phyloP scores from a whole-genome alignment of 108 stramenopile genomes.

The Cyclotella atomus region DNA sequence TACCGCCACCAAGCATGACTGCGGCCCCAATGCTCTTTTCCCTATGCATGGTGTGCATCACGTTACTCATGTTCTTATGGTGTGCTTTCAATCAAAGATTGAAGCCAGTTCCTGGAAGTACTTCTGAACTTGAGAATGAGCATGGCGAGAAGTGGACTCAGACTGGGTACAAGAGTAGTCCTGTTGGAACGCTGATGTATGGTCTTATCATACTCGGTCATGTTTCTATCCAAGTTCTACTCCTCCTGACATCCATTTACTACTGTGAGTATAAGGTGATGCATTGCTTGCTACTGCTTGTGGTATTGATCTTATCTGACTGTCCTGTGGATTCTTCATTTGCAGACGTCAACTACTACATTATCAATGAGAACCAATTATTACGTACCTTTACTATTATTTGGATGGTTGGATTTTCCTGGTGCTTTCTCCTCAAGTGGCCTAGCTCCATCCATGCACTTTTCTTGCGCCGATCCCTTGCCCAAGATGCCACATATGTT shows the following conservation, averaged over 20 bases:
- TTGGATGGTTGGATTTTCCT: constrained; percentile 55
- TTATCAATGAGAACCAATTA: constrained; percentile 56
- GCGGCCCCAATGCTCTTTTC: constrained; percentile 47
- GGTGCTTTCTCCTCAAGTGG: constrained; percentile 46
- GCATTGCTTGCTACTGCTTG: too few species aligned
- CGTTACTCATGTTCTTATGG: constrained; percentile 49
- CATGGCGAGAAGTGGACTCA: constrained; percentile 33
- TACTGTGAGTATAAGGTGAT: constrained; percentile 4
- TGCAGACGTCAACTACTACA: not conserved
- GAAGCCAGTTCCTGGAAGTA: constrained; percentile 41
- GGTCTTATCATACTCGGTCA: constrained; percentile 37
- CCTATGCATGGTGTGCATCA: constrained; percentile 32
- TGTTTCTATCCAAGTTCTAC: constrained; percentile 25
- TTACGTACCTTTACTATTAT: constrained; percentile 52
- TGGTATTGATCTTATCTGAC: too few species aligned
- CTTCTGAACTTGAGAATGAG: not conserved
- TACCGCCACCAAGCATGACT: constrained; percentile 29
- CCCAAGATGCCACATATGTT: constrained; percentile 53
- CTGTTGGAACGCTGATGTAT: constrained; percentile 54
- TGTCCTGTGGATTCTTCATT: too few species aligned
- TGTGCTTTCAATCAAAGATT: constrained; percentile 61
- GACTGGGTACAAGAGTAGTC: constrained; percentile 58
- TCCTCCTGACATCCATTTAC: not conserved
- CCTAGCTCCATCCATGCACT: constrained; percentile 48
- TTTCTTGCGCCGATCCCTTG: constrained; percentile 51